phyloP scores from a whole-genome alignment of 192 early-diverging fungal genomes.

The Chytriomyces sp. region DNA sequence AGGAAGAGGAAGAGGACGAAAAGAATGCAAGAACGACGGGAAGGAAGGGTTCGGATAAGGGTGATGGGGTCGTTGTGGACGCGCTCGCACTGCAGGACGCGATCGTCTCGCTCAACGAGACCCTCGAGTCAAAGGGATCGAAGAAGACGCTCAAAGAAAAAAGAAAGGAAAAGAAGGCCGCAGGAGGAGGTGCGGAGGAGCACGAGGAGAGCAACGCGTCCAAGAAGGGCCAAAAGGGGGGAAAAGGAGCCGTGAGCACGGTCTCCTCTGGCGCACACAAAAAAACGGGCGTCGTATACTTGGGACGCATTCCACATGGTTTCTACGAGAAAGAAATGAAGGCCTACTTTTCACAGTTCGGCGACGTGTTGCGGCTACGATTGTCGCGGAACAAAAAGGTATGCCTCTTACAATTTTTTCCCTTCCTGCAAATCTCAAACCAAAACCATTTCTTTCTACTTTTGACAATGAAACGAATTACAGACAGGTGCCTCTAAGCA shows the following conservation, averaged over 20 bases:
- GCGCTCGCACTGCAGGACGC: constrained; percentile 13
- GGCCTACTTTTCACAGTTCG: constrained; percentile 93
- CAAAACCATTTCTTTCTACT: constrained; percentile 9
- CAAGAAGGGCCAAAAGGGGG: neutral
- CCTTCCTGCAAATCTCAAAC: neutral
- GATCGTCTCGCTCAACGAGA: neutral
- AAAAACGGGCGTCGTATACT: constrained; percentile 76
- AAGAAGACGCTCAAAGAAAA: constrained; percentile 2
- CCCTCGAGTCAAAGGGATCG: neutral
- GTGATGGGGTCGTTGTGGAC: neutral
- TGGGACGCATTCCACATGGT: constrained; percentile 92
- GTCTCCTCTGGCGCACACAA: neutral
- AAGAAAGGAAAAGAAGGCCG: constrained; percentile 24
- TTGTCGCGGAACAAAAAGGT: constrained; percentile 84
- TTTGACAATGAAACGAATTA: neutral
- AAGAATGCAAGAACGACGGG: neutral
- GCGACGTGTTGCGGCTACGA: constrained; percentile 73
- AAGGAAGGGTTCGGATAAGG: constrained; percentile 23
- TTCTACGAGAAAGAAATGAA: constrained; percentile 94
- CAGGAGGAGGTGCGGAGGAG: neutral
- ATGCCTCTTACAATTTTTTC: neutral
- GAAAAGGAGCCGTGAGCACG: neutral
- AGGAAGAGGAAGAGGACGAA: neutral
- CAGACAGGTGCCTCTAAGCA: constrained; percentile 89
- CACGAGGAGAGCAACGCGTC: too few species aligned